Conservation (phyloP, 169 alveolate genomes). For the Plasmodium blacklocki region DNA sequence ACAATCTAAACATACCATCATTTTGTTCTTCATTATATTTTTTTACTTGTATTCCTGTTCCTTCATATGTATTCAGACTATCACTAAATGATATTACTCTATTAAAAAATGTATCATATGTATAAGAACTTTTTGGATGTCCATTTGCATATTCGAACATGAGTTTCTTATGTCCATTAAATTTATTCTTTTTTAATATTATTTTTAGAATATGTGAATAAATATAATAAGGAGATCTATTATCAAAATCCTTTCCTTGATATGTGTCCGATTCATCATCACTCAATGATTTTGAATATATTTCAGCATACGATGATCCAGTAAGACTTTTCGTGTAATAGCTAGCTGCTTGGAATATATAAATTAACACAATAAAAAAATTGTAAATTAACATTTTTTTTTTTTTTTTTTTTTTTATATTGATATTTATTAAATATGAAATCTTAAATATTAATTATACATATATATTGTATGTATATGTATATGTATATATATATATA, state of each 20-base stretch:
- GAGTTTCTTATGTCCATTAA: not conserved
- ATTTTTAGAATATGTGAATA: conserved; percentile 14
- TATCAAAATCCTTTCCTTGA: conserved; percentile 4
- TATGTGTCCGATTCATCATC: conserved; percentile 23
- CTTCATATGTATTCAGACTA: conserved; percentile 16
- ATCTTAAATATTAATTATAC: too few relatives aligned
- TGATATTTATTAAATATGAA: too few relatives aligned
- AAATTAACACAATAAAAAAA: not conserved
- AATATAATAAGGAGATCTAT: not conserved
- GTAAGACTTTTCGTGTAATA: not conserved
- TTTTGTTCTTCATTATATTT: conserved; percentile 37
- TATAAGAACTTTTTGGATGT: conserved; percentile 1
- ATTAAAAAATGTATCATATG: conserved; percentile 11
- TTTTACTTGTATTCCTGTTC: conserved; percentile 34
- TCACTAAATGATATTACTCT: not conserved
- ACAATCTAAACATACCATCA: conserved; percentile 19
- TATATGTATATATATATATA: too few relatives aligned
- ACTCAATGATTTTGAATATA: not conserved
- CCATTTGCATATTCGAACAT: conserved; percentile 18
- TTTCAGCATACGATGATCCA: conserved; percentile 9
- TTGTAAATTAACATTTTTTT: conserved; percentile 9
- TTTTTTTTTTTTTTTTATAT: too few relatives aligned
- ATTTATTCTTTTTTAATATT: not conserved
- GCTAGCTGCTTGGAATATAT: not conserved
- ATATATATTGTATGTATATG: too few relatives aligned